These are phyloP conservation scores for Avena eriantha DNA, from an alignment of 176 grass and related monocot genomes.

Conservation along the genomic window DNA sequence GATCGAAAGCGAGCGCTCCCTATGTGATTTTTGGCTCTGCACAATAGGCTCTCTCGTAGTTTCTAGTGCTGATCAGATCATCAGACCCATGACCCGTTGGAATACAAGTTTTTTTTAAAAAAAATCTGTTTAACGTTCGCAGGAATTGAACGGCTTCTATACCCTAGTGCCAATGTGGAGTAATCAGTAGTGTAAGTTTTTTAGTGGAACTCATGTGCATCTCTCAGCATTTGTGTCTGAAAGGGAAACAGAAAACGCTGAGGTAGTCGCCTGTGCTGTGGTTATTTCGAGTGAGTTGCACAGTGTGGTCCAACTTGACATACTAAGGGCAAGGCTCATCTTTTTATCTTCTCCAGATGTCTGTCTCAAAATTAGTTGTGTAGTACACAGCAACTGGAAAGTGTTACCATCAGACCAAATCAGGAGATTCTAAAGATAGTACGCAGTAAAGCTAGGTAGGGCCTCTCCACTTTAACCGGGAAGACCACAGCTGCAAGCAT, in stretches of 20 bases:
- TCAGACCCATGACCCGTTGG: too few relatives aligned
- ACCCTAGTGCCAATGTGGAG: too few relatives aligned
- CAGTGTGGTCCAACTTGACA: not conserved
- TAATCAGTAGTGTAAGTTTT: not conserved
- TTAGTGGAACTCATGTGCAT: not conserved
- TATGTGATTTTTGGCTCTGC: not conserved
- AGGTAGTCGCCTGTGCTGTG: conserved; percentile 2
- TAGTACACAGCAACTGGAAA: conserved; percentile 4
- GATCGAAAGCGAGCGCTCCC: not conserved
- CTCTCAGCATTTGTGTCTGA: not conserved
- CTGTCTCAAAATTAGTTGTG: not conserved
- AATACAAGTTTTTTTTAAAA: too few relatives aligned
- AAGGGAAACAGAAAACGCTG: not conserved
- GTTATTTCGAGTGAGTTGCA: not conserved
- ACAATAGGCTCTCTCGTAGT: not conserved
- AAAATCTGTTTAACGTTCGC: too few relatives aligned
- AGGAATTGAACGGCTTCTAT: too few relatives aligned
- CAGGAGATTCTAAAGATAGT: conserved; percentile 22
- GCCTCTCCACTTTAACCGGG: conserved; percentile 26
- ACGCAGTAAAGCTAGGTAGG: conserved; percentile 27
- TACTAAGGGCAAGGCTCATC: not conserved
- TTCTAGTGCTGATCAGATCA: not conserved
- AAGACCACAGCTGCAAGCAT: conserved; percentile 46
- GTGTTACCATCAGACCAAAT: conserved; percentile 20
- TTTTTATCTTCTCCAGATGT: not conserved